Conservation (phyloP, 1,284 basidiomycete species). For the Moesziomyces globuligerus region DNA sequence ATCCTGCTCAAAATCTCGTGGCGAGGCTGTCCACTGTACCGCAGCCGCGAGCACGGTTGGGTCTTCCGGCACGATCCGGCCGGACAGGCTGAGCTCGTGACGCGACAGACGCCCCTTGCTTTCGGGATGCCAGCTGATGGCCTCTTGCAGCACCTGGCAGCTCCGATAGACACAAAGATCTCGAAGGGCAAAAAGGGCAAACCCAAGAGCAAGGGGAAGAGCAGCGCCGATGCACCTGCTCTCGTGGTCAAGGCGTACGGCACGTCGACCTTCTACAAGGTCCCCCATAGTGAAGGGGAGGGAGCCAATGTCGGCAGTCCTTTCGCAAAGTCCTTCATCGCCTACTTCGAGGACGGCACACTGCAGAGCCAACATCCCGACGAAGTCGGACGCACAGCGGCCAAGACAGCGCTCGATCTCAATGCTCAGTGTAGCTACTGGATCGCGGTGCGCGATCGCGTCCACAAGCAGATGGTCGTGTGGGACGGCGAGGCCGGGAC, state of each 20-base stretch:
- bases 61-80: slow-evolving; percentile 71
- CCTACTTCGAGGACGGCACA: slow-evolving; percentile 82
- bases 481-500: slow-evolving; percentile 74
- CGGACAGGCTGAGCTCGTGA: slow-evolving; percentile 20
- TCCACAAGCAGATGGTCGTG: slow-evolving; percentile 91
- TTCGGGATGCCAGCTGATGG: slow-evolving; percentile 53
- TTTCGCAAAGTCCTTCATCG: slow-evolving; percentile 87
- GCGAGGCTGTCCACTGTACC: slow-evolving; percentile 84
- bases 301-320: slow-evolving; percentile 92
- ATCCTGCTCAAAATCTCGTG: slow-evolving; percentile 87
- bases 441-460: slow-evolving; percentile 92
- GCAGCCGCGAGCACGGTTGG: slow-evolving; percentile 92
- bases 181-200: slow-evolving; percentile 25
- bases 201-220: slow-evolving; percentile 20
- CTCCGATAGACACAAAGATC: slow-evolving; percentile 19
- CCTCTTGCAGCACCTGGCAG: slow-evolving; percentile 39
- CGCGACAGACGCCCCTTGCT: slow-evolving; percentile 44
- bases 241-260: slow-evolving; percentile 35
- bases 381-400: slow-evolving; percentile 74
- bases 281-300: slow-evolving; percentile 96
- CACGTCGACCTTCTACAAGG: slow-evolving; percentile 77
- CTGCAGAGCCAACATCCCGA: slow-evolving; percentile 66
- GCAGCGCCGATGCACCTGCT: slow-evolving; percentile 10
- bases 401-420: slow-evolving; percentile 86
- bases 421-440: slow-evolving; percentile 97